phyloP scores from a whole-genome alignment of 2,329 filamentous ascomycete genomes.

The Parasarocladium wereldwijsianum region DNA sequence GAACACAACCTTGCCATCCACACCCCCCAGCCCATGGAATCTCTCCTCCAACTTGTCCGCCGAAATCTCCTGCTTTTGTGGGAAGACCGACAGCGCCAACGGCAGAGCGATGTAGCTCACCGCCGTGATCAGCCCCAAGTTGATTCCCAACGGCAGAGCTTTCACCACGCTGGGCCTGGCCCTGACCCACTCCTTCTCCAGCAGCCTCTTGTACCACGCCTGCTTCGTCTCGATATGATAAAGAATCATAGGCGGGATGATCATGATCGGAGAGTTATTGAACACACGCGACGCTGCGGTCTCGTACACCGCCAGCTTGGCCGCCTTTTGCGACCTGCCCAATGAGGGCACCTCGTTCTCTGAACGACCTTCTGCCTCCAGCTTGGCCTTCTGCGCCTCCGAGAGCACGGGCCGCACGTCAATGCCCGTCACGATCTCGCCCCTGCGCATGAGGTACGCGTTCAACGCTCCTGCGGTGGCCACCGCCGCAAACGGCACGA shows the following conservation, averaged over 20 bases:
- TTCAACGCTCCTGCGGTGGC: slow-evolving; percentile 84
- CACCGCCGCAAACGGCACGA: slow-evolving; percentile 92
- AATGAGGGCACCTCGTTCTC: slow-evolving; percentile 55
- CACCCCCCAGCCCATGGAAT: slow-evolving; percentile 70
- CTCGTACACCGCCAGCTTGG: slow-evolving; percentile 78
- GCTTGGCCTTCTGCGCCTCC: slow-evolving; percentile 48
- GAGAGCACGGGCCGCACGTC: slow-evolving; percentile 77
- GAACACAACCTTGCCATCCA: slow-evolving; percentile 79
- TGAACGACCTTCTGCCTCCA: slow-evolving; percentile 40
- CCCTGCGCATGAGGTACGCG: slow-evolving; percentile 93
- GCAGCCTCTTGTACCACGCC: slow-evolving; percentile 21
- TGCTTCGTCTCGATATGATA: slow-evolving; percentile 56
- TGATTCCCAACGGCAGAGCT: slow-evolving; percentile 54
- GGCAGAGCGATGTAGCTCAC: slow-evolving; percentile 84
- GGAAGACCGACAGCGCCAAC: slow-evolving; percentile 80
- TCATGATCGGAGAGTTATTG: slow-evolving; percentile 95
- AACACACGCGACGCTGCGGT: slow-evolving; percentile 83
- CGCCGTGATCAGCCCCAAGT: slow-evolving; percentile 71
- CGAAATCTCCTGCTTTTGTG: slow-evolving; percentile 71
- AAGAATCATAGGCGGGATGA: slow-evolving; percentile 74
- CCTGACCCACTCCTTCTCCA: slow-evolving; percentile 64
- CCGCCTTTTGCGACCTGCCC: slow-evolving; percentile 78
- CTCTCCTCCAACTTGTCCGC: slow-evolving; percentile 68
- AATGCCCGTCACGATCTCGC: slow-evolving; percentile 87
- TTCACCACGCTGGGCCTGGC: slow-evolving; percentile 50